phyloP scores from a whole-genome alignment of 1,139 yeast species.

The Yamadazyma sp. region DNA sequence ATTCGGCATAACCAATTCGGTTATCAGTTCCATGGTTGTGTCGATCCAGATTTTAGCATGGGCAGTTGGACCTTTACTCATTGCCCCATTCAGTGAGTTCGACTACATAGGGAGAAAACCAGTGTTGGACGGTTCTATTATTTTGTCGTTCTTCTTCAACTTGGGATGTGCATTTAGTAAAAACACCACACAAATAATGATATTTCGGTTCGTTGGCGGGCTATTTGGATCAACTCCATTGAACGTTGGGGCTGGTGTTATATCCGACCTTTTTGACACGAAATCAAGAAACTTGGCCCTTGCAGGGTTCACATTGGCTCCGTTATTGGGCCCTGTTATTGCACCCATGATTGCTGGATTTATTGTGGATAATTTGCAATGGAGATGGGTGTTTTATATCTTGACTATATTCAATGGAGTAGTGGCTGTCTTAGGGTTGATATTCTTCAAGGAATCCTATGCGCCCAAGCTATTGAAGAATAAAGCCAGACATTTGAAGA shows the following conservation, averaged over 20 bases:
- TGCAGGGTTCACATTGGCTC: constrained; percentile 46
- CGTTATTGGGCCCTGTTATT: constrained; percentile 58
- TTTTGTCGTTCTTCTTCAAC: constrained; percentile 38
- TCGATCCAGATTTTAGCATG: constrained; percentile 48
- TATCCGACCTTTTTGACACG: constrained; percentile 38
- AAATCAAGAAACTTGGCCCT: constrained; percentile 38
- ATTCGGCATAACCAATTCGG: constrained; percentile 31
- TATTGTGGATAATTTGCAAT: constrained; percentile 43
- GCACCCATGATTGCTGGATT: constrained; percentile 63
- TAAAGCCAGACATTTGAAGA: constrained; percentile 32
- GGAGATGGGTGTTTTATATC: constrained; percentile 49
- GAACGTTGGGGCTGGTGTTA: constrained; percentile 47
- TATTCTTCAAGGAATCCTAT: constrained; percentile 42
- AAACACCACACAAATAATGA: constrained; percentile 40
- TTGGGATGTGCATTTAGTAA: constrained; percentile 42
- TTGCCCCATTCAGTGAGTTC: constrained; percentile 47
- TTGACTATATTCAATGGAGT: constrained; percentile 42
- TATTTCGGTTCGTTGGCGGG: constrained; percentile 42
- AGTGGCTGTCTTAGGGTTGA: constrained; percentile 35
- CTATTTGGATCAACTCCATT: constrained; percentile 42
- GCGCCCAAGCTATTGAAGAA: constrained; percentile 36
- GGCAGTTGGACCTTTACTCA: constrained; percentile 47
- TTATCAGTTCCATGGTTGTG: constrained; percentile 38
- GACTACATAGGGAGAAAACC: constrained; percentile 42
- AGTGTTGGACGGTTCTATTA: constrained; percentile 37